Conservation (phyloP, 257 asterid species). For the Ligustrum vulgare region DNA sequence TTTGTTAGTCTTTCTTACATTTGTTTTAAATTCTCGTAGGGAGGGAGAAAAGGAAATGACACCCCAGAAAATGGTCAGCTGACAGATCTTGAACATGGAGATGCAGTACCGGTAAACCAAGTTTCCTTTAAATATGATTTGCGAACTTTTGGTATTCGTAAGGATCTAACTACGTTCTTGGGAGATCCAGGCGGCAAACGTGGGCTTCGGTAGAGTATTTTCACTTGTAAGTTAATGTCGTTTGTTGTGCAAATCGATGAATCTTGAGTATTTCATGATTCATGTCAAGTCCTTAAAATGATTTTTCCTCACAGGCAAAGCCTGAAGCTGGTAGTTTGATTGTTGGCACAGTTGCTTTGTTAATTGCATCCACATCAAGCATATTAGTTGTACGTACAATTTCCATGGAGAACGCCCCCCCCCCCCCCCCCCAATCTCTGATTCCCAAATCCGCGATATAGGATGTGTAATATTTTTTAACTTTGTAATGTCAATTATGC, state of each 20-base stretch:
- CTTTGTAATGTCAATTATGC: slow-evolving; percentile 32
- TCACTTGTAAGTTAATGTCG: slow-evolving; percentile 58
- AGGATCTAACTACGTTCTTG: slow-evolving; percentile 27
- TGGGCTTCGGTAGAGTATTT: slow-evolving; percentile 72
- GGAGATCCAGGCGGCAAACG: slow-evolving; percentile 63
- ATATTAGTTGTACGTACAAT: slow-evolving; percentile 62
- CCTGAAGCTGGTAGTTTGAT: slow-evolving; percentile 68
- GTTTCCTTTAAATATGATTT: slow-evolving; percentile 1
- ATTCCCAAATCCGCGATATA: not conserved
- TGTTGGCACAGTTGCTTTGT: slow-evolving; percentile 66
- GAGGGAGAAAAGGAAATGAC: slow-evolving; percentile 44
- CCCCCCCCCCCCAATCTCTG: not conserved
- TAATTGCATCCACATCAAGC: slow-evolving; percentile 76
- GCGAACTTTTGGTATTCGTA: not conserved
- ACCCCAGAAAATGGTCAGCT: slow-evolving; percentile 44
- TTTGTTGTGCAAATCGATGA: slow-evolving; percentile 2
- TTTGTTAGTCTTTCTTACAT: not conserved
- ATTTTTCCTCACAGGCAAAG: slow-evolving; percentile 57
- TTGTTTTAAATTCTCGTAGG: slow-evolving; percentile 35
- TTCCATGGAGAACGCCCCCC: not conserved
- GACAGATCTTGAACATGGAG: slow-evolving; percentile 75
- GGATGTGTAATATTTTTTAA: slow-evolving; percentile 13
- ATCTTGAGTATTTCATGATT: not conserved
- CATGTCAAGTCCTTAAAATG: slow-evolving; percentile 18
- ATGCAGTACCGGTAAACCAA: slow-evolving; percentile 55